Percentiles rank a stretch among this genome's conserved stretches.
phyloP scores from a whole-genome alignment of 2,329 filamentous ascomycete species.

The Colletotrichum lindemuthianum region DNA sequence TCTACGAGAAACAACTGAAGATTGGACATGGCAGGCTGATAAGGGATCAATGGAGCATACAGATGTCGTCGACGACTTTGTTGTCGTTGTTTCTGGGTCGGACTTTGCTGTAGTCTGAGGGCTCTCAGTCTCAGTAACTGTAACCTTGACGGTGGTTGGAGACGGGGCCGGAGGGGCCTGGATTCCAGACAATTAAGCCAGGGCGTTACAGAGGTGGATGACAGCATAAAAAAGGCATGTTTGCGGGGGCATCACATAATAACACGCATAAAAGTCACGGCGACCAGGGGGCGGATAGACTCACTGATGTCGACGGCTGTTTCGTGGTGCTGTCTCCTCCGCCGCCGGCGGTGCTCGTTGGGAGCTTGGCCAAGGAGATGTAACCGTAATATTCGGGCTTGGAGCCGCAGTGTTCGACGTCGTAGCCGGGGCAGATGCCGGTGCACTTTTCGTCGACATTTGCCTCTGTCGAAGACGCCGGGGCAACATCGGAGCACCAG shows the following conservation, averaged over 20 bases:
- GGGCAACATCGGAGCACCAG: slow-evolving; percentile 80
- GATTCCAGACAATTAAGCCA: slow-evolving; percentile 38
- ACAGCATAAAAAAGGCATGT: slow-evolving; percentile 1
- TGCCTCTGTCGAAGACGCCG: slow-evolving; percentile 52
- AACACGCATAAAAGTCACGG: slow-evolving; percentile 21
- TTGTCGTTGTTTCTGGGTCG: slow-evolving; percentile 38
- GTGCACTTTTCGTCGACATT: slow-evolving; percentile 59
- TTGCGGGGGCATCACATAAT: slow-evolving; percentile 33
- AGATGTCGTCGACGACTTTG: slow-evolving; percentile 31
- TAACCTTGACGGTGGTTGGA: slow-evolving; percentile 32
- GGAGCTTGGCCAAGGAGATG: slow-evolving; percentile 61
- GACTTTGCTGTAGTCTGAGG: slow-evolving; percentile 49
- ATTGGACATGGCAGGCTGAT: slow-evolving; percentile 22
- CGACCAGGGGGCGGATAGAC: slow-evolving; percentile 3
- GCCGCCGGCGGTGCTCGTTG: slow-evolving; percentile 63
- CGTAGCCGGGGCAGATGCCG: slow-evolving; percentile 73
- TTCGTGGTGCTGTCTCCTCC: slow-evolving; percentile 33
- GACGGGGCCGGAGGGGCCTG: slow-evolving; percentile 41
- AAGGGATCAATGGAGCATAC: slow-evolving; percentile 27
- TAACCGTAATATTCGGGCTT: slow-evolving; percentile 67
- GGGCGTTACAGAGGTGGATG: slow-evolving; percentile 26
- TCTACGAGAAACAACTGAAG: slow-evolving; percentile 8
- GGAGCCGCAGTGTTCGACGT: slow-evolving; percentile 71
- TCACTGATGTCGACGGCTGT: slow-evolving; percentile 39
- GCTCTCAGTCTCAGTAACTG: slow-evolving; percentile 44